Evolutionary conservation across 768 basidiomycete genomes (phyloP), one percentile per base, ranked within the genome.

Genomic region (Tricholoma terreum): DNA sequence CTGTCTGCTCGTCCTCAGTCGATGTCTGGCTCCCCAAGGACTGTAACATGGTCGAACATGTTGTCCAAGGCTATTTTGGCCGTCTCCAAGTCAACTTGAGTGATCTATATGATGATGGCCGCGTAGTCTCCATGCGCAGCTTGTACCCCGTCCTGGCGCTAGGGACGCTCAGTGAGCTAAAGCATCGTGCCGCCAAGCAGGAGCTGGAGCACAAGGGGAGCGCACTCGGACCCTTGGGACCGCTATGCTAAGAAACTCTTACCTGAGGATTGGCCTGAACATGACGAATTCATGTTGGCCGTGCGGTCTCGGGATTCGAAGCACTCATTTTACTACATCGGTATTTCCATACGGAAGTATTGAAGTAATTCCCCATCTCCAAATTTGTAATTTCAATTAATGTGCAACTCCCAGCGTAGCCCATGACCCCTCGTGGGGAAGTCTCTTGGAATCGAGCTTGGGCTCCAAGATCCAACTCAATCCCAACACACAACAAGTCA

Each of bases 341-440:
- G 92, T 92, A 93, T 71, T 79, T 94, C 19, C 93, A 93, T 64
- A 91, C 86, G 19, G 92, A 93, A 80, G 92, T 90, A n/a, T n/a
- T n/a, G n/a, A 61, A 54, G 81, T 65, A 27, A 4, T 27, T 34
- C 9, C 12, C 17, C 1, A 22, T 6, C 10, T 34, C 1, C 50
- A 15, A 58, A 15, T 63, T 65, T 52, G 57, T 42, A 45, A 42
- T 40, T 15, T 7, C 2, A 49, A 49, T n/a, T 27, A 10, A 27
- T 22, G n/a, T 17, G 55, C 48, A 35, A 49, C 61, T 33, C 50
- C 19, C 64, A 94, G 91, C 85, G 91, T 61, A 88, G 89, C 1
- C 75, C 93, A 2, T 94, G 92, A 92, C 88, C 92, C 53, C 83
- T 94, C 14, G 90, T 91, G n/a, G 53, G 92, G 92, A 27, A 89